Conservation (phyloP, 805 yeast genomes). For the Zygosaccharomyces gambellarensis region DNA sequence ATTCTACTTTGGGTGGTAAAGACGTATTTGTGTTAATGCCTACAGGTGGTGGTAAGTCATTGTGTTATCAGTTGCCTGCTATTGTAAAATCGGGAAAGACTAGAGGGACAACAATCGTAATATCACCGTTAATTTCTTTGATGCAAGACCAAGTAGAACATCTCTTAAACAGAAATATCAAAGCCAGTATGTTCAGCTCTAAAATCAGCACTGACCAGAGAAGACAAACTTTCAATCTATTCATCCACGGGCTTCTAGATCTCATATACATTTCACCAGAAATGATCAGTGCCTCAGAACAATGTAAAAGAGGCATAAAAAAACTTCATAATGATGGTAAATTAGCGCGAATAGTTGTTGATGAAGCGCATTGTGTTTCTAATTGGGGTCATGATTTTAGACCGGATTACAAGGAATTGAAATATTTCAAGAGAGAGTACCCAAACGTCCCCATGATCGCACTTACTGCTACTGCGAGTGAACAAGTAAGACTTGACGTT, state of each 20-base stretch:
- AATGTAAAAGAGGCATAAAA: conserved; percentile 59
- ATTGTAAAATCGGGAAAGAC: conserved; percentile 70
- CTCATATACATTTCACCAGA: conserved; percentile 90
- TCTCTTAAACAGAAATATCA: conserved; percentile 57
- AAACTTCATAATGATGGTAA: conserved; percentile 48
- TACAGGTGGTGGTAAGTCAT: conserved; percentile 96
- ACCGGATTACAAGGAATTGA: conserved; percentile 85
- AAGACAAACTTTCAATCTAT: conserved; percentile 53
- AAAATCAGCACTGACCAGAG: conserved; percentile 61
- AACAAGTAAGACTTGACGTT: conserved; percentile 81
- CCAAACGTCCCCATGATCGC: conserved; percentile 92
- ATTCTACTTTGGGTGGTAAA: conserved; percentile 65
- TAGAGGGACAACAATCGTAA: conserved; percentile 80
- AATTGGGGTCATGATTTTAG: conserved; percentile 99
- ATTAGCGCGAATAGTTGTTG: conserved; percentile 85
- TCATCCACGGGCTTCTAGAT: conserved; percentile 63
- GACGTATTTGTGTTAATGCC: conserved; percentile 97
- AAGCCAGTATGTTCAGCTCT: conserved; percentile 86
- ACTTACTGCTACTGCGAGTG: conserved; percentile 94
- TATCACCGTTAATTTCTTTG: conserved; percentile 89
- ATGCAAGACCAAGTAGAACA: conserved; percentile 98
- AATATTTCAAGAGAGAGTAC: conserved; percentile 63
- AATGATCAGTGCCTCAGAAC: conserved; percentile 74
- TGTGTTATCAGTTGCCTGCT: conserved; percentile 95
- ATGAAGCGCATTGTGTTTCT: conserved; percentile 97